These are phyloP conservation scores for Candida alai DNA, from an alignment of 805 yeast genomes.

Conservation along the genomic window DNA sequence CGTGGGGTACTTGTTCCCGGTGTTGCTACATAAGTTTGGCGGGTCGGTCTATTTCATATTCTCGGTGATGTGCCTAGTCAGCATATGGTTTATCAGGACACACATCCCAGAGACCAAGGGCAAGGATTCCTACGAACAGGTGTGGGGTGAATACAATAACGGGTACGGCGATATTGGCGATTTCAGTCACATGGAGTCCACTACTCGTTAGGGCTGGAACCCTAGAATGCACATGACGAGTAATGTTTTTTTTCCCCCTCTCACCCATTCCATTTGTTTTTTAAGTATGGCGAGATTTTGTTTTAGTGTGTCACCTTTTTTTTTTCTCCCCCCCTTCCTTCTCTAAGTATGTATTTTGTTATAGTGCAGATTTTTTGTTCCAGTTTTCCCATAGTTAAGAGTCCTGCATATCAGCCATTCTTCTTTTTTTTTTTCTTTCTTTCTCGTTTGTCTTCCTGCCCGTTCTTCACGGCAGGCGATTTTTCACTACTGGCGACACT, in stretches of 20 bases:
- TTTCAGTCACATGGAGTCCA: constrained; percentile 2
- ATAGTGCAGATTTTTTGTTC: no score
- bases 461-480: no score
- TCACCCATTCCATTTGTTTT: no score
- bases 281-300: not conserved
- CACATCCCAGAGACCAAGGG: constrained; percentile 79
- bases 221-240: not conserved
- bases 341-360: not conserved
- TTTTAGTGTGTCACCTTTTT: no score
- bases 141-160: constrained; percentile 44
- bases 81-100: constrained; percentile 44
- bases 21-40: constrained; percentile 60
- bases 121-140: constrained; percentile 54
- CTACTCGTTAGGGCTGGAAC: constrained; percentile 1
- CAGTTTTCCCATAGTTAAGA: no score
- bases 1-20: constrained; percentile 79
- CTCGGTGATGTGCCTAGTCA: constrained; percentile 50
- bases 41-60: constrained; percentile 77
- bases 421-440: no score
- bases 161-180: constrained; percentile 8
- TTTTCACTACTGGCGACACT: no score
- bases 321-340: not conserved
- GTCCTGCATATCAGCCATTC: constrained; percentile 4
- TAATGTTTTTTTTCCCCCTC: not conserved
- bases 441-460: no score